phyloP scores from a whole-genome alignment of 2,329 filamentous ascomycete genomes.

The Xylaria sp. region DNA sequence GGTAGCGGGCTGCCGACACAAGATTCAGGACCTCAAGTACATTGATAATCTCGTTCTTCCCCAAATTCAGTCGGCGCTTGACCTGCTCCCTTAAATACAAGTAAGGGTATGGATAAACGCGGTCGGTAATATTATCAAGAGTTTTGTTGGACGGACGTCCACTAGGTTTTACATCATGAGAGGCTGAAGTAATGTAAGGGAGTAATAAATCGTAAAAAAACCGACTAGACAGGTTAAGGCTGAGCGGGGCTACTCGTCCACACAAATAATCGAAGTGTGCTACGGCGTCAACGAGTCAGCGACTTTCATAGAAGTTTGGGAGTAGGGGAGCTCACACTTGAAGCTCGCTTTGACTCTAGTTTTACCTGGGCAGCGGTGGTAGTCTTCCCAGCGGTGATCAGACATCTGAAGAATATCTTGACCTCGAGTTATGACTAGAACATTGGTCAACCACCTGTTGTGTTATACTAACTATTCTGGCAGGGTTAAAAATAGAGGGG shows the following conservation, averaged over 20 bases:
- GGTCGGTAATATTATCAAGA: not conserved
- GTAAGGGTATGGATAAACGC: not conserved
- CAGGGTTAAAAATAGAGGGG: not conserved
- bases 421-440: conserved; percentile 12
- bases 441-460: not conserved
- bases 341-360: not conserved
- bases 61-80: not conserved
- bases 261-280: not conserved
- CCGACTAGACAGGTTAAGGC: not conserved
- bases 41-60: not conserved
- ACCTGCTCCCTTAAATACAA: not conserved
- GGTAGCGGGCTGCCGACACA: not conserved
- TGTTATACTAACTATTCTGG: not conserved
- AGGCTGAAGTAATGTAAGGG: not conserved
- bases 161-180: no score
- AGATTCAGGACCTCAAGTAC: conserved; percentile 7
- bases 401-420: not conserved
- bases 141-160: not conserved
- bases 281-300: not conserved
- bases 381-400: not conserved
- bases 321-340: not conserved
- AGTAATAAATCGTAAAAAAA: conserved; percentile 3
- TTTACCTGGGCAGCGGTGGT: not conserved
- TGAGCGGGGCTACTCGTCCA: not conserved
- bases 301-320: not conserved